Evolutionary conservation across 306 rosid genomes (phyloP), one percentile per base, ranked within the genome.

Genomic region (Aeschynomene evenia): DNA sequence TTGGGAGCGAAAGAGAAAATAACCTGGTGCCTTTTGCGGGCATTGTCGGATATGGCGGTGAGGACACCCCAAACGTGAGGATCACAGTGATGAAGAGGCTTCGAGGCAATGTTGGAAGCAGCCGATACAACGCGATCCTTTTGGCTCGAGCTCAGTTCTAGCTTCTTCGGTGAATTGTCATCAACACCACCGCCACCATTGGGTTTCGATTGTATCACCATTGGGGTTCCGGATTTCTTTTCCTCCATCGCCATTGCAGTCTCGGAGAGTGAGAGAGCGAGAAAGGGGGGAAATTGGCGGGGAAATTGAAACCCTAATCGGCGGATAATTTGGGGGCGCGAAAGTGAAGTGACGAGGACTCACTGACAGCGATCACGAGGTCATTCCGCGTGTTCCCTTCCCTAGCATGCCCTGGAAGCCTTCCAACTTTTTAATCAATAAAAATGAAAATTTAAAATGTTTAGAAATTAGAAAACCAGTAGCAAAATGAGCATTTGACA

Each of bases 61-160:
- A 94, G 94, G 70, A 91, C 95, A 1, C 92, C 99, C 99, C 96
- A 94, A 51, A 86, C 96, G 8, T 54, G 50, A 53, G 95, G 86
- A 67, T 83, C 92, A 14, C 77, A 82, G 61, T 75, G 70, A 53
- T 86, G 95, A 52, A 91, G 91, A 49, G 96, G 82, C 69, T 85
- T 91, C 45, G 96, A 78, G 18, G 96, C 86, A 39, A 85, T 71
- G 23, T 87, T 91, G 74, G 95, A 77, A 63, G 96, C 96, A 18
- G 83, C 81, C 9, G 89, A 83, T 13, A 80, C 39, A 36, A 91
- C 74, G 85, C 80, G 81, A n/a, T 83, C 92, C 77, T 70, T 75
- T 2, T 82, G 58, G 21, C 46, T 74, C 3, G 74, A 28, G 43
- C 8, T 75, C 29, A 21, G 24, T 28, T 53, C 55, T 2, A 24